Percentiles rank a stretch among this genome's conserved stretches.
phyloP scores from a whole-genome alignment of 192 early-diverging fungal species.

The Coemansia sp. region DNA sequence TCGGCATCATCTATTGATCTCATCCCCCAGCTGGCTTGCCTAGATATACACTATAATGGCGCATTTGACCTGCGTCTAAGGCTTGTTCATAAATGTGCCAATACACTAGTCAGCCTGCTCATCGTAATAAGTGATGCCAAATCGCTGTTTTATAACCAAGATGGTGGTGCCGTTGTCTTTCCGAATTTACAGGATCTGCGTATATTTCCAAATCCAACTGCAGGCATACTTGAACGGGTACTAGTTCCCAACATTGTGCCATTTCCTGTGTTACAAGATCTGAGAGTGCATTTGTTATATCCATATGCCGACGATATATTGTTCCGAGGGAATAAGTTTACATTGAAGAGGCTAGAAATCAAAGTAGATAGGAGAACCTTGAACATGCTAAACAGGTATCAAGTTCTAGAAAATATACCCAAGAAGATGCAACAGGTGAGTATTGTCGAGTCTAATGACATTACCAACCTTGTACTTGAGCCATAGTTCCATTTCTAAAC shows the following conservation, averaged over 20 bases:
- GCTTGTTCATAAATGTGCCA: background rate
- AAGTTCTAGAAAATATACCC: background rate
- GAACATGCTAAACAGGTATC: background rate
- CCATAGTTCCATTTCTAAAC: background rate
- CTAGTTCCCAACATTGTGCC: background rate
- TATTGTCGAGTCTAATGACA: background rate
- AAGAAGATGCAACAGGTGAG: background rate
- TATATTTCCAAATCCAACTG: background rate
- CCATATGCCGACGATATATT: slow-evolving; percentile 5
- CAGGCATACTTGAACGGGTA: background rate
- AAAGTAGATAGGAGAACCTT: background rate
- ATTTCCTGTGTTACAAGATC: background rate
- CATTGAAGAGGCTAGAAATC: background rate
- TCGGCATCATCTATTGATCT: background rate
- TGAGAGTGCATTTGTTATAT: background rate
- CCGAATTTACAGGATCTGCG: slow-evolving; percentile 1
- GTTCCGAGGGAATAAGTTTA: slow-evolving; percentile 4
- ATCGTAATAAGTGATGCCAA: background rate
- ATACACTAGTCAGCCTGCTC: background rate
- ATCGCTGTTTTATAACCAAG: background rate
- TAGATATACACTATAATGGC: too few relatives aligned
- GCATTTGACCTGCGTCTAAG: background rate
- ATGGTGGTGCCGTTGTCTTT: background rate
- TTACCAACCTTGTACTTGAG: background rate
- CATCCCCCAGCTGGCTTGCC: too few relatives aligned